phyloP scores from a whole-genome alignment of 257 asterid species.

The Echium plantagineum region DNA sequence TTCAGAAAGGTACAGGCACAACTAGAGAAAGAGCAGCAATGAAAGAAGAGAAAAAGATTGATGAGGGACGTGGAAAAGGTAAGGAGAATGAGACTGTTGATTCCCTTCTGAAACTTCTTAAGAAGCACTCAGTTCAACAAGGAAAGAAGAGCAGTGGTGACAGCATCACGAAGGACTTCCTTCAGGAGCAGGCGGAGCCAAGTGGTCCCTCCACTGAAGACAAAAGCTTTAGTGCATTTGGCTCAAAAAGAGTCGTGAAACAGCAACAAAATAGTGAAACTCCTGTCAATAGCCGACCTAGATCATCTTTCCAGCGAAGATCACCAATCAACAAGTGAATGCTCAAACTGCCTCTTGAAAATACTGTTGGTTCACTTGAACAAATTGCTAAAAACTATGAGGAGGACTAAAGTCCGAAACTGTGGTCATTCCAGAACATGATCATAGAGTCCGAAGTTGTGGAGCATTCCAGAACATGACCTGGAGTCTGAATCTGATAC shows the following conservation, averaged over 20 bases:
- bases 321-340: constrained; percentile 63
- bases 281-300: constrained; percentile 49
- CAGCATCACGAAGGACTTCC: constrained; percentile 37
- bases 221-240: constrained; percentile 20
- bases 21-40: constrained; percentile 62
- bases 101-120: constrained; percentile 82
- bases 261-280: constrained; percentile 32
- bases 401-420: neutral
- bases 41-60: constrained; percentile 68
- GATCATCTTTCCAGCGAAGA: constrained; percentile 58
- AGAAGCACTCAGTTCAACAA: constrained; percentile 83
- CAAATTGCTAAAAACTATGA: constrained; percentile 12
- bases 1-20: constrained; percentile 93
- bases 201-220: constrained; percentile 23
- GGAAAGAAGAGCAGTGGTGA: constrained; percentile 39
- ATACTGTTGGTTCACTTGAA: constrained; percentile 17
- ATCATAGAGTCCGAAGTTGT: too few relatives aligned
- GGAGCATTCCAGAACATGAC: constrained; percentile 16
- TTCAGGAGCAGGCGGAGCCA: constrained; percentile 41
- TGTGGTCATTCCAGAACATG: too few relatives aligned
- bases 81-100: constrained; percentile 90
- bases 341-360: constrained; percentile 38
- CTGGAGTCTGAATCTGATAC: constrained; percentile 28
- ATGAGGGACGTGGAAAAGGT: constrained; percentile 43
- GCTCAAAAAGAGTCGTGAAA: constrained; percentile 20